Conservation (phyloP, 2,329 filamentous ascomycete species). For the Exutisphaerella laricina region DNA sequence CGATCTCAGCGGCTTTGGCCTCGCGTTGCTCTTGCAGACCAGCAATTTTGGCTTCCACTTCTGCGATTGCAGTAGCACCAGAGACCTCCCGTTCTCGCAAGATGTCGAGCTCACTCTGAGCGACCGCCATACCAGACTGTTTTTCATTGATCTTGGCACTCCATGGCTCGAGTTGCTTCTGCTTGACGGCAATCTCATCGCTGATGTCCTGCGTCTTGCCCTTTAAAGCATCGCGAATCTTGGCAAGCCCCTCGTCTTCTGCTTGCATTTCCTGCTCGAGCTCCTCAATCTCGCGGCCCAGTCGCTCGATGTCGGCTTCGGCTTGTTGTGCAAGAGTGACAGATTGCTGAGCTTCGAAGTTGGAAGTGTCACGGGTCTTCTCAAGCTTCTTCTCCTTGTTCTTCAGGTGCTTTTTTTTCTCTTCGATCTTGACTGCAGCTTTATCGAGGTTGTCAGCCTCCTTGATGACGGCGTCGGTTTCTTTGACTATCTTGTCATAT, state of each 20-base stretch:
- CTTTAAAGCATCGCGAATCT: conserved; percentile 81
- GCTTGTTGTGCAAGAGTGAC: conserved; percentile 73
- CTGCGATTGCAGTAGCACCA: conserved; percentile 75
- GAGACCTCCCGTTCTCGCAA: conserved; percentile 84
- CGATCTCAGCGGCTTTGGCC: conserved; percentile 67
- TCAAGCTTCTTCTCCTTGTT: conserved; percentile 94
- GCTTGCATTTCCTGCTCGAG: conserved; percentile 70
- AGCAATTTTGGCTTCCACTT: conserved; percentile 72
- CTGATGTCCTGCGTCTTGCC: conserved; percentile 95
- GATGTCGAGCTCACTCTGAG: conserved; percentile 90
- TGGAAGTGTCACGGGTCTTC: conserved; percentile 74
- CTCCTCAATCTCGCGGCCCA: conserved; percentile 64
- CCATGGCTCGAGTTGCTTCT: conserved; percentile 94
- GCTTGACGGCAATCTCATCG: conserved; percentile 84
- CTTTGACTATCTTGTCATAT: conserved; percentile 75
- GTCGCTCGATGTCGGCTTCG: conserved; percentile 68
- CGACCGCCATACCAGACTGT: conserved; percentile 86
- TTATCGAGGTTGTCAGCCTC: conserved; percentile 93
- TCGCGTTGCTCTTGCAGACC: conserved; percentile 65
- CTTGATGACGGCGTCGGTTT: conserved; percentile 71
- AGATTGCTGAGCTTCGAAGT: conserved; percentile 67
- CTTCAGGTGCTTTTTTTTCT: conserved; percentile 89
- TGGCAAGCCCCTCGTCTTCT: conserved; percentile 75
- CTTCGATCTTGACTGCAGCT: conserved; percentile 93
- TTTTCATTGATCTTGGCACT: conserved; percentile 96